Percentiles rank a stretch among this genome's conserved stretches.
Evolutionary conservation across 805 yeast species (phyloP).

Genomic region (Monosporozyma siamensis): DNA sequence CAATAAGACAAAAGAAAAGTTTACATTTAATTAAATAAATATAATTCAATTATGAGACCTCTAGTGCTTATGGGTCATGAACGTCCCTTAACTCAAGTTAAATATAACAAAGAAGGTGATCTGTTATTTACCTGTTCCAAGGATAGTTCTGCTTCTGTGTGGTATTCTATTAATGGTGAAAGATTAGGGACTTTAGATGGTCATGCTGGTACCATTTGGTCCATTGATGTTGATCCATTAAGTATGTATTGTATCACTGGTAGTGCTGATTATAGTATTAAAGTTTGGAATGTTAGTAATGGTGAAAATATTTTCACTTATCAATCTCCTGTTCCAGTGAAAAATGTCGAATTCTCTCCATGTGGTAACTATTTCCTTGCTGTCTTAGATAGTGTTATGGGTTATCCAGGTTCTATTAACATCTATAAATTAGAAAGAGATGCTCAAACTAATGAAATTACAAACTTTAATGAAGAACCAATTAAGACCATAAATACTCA

Average conservation of each 20-base stretch:
- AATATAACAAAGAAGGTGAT: conserved; percentile 93
- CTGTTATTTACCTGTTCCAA: conserved; percentile 84
- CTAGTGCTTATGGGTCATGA: conserved; percentile 83
- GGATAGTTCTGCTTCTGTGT: conserved; percentile 80
- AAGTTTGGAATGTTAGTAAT: conserved; percentile 72
- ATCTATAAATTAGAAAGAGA: conserved; percentile 54
- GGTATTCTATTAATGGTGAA: conserved; percentile 95
- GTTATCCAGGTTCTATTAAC: conserved; percentile 65
- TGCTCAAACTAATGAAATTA: conserved; percentile 17
- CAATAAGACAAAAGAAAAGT: too few species aligned
- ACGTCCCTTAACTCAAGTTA: conserved; percentile 95
- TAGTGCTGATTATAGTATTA: conserved; percentile 78
- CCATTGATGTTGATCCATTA: conserved; percentile 72
- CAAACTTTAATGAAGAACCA: conserved; percentile 43
- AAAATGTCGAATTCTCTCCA: conserved; percentile 80
- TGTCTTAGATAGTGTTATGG: conserved; percentile 89
- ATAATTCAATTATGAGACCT: conserved; percentile 41
- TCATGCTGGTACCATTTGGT: conserved; percentile 92
- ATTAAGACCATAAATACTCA: conserved; percentile 49
- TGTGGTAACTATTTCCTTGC: conserved; percentile 59
- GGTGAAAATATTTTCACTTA: conserved; percentile 71
- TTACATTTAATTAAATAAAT: too few species aligned
- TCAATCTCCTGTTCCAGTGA: conserved; percentile 75
- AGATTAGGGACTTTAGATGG: conserved; percentile 86
- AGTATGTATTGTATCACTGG: conserved; percentile 76